Base-by-base conservation (phyloP, 345 rosid species). In the Clarkia xantiana region DNA sequence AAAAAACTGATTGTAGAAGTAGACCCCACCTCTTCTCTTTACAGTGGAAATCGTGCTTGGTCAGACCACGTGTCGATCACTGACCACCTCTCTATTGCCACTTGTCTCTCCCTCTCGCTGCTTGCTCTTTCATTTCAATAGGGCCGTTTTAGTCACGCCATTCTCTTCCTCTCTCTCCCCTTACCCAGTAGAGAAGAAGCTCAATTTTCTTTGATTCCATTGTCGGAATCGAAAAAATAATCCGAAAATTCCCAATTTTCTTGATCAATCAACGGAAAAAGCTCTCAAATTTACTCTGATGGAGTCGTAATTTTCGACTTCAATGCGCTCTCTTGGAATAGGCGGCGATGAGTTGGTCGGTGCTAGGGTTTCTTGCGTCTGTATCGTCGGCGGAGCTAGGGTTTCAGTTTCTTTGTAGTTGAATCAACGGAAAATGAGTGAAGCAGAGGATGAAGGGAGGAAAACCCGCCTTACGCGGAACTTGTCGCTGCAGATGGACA, bases 61-160 rank as follows among this genome's bases (percentile, higher is more conserved):
- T 58, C n/a, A 17, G 49, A 58, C 76, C 82, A 81, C 90, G 94
- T 87, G 94, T 81, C 90, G 52, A 6, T 3, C 61, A 48, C 63
- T 19, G 52, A 15, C 55, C 59, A 64, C 68, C 47, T 55, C 72
- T 49, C 63, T 73, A 45, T 75, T 69, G 78, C 82, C 94, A 84
- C 94, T 61, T 88, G 76, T 52, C 53, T 23, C 22, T 38, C 49
- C 22, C 49, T 14, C 9, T 14, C n/a, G 14, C 40, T 45, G 10
- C 40, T 20, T 15, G 13, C 44, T 14, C 11, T 25, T 18, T 25
- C 48, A 41, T 40, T 43, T 42, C 17, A 44, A 36, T n/a, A 14
- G 51, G 40, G n/a, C 43, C 16, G 18, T 38, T 17, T 17, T n/a
- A 40, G 51, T 29, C 29, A 45, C 14, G 38, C 51, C 51, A 11